A percentile compares a stretch with the other conserved stretches of the same genome.
Conservation (phyloP, 345 rosid genomes). For the Eucalyptus caleyi region DNA sequence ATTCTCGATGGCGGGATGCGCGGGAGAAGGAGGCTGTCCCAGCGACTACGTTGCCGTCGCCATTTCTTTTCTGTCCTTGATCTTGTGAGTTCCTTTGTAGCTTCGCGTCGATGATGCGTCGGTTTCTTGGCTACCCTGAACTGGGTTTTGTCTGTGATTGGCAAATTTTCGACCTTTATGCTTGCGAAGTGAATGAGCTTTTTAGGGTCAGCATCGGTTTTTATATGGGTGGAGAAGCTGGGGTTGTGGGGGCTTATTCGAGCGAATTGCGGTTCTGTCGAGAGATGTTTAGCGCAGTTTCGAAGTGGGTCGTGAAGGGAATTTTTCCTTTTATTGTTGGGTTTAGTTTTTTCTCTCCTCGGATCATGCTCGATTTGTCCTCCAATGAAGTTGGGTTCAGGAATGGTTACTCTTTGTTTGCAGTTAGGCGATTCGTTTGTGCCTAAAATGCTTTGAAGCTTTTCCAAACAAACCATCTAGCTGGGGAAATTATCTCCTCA, state of each 20-base stretch:
- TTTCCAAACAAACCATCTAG: not conserved
- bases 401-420: not conserved
- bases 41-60: conserved; percentile 67
- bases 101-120: not conserved
- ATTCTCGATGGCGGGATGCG: conserved; percentile 36
- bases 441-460: not conserved
- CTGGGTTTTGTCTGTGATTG: not conserved
- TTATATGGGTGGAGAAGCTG: not conserved
- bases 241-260: not conserved
- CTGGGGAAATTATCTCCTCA: not conserved
- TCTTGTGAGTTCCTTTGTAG: conserved; percentile 27
- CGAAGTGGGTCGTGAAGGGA: not conserved
- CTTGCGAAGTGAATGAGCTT: not conserved
- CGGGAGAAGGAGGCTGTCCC: conserved; percentile 68
- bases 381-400: not conserved
- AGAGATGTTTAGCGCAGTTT: not conserved
- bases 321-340: not conserved
- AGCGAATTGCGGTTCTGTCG: not conserved
- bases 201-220: not conserved
- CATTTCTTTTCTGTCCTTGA: conserved; percentile 38
- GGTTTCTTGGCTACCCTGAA: not conserved
- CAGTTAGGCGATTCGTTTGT: not conserved
- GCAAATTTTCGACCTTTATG: not conserved
- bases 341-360: not conserved
- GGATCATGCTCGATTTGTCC: not conserved